Evolutionary conservation across 2,329 filamentous ascomycete genomes (phyloP).

Genomic region (Fusarium kyushuense): DNA sequence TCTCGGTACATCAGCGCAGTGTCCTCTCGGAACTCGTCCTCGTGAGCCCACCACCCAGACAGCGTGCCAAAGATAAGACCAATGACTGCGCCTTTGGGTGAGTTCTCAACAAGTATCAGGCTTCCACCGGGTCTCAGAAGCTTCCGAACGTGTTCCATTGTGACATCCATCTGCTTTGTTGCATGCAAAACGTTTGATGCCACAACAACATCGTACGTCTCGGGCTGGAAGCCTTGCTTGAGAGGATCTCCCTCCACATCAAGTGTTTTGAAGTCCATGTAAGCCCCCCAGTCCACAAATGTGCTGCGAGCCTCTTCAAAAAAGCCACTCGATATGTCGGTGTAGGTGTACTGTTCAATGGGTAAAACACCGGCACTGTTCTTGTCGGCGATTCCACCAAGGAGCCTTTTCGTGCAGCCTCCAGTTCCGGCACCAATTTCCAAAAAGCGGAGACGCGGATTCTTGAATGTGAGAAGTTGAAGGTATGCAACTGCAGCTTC

Average conservation of each 20-base stretch:
- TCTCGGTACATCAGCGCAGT: conserved; percentile 12
- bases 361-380: not conserved
- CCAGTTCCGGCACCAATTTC: conserved; percentile 10
- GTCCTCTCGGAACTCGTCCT: conserved; percentile 13
- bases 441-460: conserved; percentile 3
- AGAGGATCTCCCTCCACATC: conserved; percentile 8
- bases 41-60: conserved; percentile 16
- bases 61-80: conserved; percentile 14
- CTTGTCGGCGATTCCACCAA: not conserved
- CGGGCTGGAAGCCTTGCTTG: not conserved
- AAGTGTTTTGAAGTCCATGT: conserved; percentile 9
- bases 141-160: conserved; percentile 7
- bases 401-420: conserved; percentile 13
- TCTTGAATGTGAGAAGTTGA: conserved; percentile 14
- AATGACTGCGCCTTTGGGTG: conserved; percentile 3
- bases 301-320: conserved; percentile 11
- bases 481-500: conserved; percentile 17
- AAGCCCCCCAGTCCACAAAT: not conserved
- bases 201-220: conserved; percentile 8
- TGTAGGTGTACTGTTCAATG: conserved; percentile 10
- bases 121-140: not conserved
- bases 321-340: conserved; percentile 14
- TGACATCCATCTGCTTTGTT: conserved; percentile 8
- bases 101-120: conserved; percentile 9
- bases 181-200: conserved; percentile 17